A percentile compares a stretch with the other conserved stretches of the same genome.
Conservation (phyloP, 768 basidiomycete genomes). For the Fomitopsis serialis region DNA sequence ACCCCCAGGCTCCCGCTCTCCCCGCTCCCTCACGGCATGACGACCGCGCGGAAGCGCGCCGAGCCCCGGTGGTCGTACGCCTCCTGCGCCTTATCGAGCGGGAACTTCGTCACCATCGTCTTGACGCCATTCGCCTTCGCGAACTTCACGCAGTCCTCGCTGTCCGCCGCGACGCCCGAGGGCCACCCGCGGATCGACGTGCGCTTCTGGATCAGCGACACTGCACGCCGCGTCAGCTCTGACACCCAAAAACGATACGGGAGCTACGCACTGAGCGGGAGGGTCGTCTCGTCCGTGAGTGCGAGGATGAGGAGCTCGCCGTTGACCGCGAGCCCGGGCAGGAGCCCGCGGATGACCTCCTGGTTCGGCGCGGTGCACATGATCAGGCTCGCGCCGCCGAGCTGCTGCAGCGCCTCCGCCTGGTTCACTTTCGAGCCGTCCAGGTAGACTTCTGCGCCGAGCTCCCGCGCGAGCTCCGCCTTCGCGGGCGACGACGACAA, state of each 20-base stretch:
- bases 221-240: slow-evolving; percentile 1
- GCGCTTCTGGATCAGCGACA: slow-evolving; percentile 16
- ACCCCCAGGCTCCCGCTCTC: no score
- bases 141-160: slow-evolving; percentile 15
- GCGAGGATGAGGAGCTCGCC: slow-evolving; percentile 20
- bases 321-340: slow-evolving; percentile 15
- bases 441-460: slow-evolving; percentile 35
- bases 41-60: slow-evolving; percentile 18
- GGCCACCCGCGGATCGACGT: slow-evolving; percentile 20
- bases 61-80: slow-evolving; percentile 16
- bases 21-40: slow-evolving; percentile 16
- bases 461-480: slow-evolving; percentile 25
- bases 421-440: slow-evolving; percentile 24
- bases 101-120: slow-evolving; percentile 18
- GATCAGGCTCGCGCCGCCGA: slow-evolving; percentile 35
- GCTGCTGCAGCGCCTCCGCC: slow-evolving; percentile 26
- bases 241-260: neutral
- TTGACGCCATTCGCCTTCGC: slow-evolving; percentile 14
- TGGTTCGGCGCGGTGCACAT: slow-evolving; percentile 27
- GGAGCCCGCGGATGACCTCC: slow-evolving; percentile 11
- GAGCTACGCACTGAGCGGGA: slow-evolving; percentile 14
- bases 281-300: slow-evolving; percentile 10
- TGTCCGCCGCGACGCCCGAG: slow-evolving; percentile 15
- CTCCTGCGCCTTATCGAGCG: slow-evolving; percentile 19
- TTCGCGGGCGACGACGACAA: slow-evolving; percentile 27